These are phyloP conservation scores for Claviceps sp. DNA, from an alignment of 2,329 filamentous ascomycete genomes.

Conservation along the genomic window DNA sequence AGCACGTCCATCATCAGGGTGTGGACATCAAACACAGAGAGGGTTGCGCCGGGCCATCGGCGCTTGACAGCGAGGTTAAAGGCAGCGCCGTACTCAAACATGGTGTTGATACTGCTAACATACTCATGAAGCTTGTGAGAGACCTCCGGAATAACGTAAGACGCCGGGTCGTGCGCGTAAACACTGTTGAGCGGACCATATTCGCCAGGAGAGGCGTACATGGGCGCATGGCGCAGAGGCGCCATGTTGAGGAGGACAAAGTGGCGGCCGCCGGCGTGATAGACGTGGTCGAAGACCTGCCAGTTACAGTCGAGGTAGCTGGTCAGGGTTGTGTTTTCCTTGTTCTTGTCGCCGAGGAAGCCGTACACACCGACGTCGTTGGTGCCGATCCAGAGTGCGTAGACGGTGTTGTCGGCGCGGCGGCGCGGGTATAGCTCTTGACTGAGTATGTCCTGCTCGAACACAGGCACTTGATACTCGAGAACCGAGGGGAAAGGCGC, in stretches of 20 bases:
- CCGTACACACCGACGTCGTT: slow-evolving; percentile 59
- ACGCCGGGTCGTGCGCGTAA: slow-evolving; percentile 33
- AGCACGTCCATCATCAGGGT: slow-evolving; percentile 52
- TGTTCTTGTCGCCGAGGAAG: slow-evolving; percentile 53
- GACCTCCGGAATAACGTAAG: slow-evolving; percentile 33
- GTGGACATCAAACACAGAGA: slow-evolving; percentile 57
- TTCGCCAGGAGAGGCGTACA: slow-evolving; percentile 34
- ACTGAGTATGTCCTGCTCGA: slow-evolving; percentile 33
- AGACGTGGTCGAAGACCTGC: slow-evolving; percentile 46
- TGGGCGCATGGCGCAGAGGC: slow-evolving; percentile 53
- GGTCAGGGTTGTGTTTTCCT: slow-evolving; percentile 42
- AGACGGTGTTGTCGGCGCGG: slow-evolving; percentile 49
- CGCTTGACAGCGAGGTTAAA: slow-evolving; percentile 28
- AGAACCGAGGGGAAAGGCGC: slow-evolving; percentile 47
- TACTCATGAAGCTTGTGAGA: slow-evolving; percentile 32
- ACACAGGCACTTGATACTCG: slow-evolving; percentile 47
- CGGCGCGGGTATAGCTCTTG: slow-evolving; percentile 27
- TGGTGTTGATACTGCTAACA: slow-evolving; percentile 33
- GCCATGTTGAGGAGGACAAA: slow-evolving; percentile 61
- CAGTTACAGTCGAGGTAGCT: slow-evolving; percentile 59
- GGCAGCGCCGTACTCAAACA: slow-evolving; percentile 36
- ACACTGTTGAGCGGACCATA: slow-evolving; percentile 9
- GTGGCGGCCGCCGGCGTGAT: slow-evolving; percentile 51
- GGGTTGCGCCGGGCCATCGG: slow-evolving; percentile 42
- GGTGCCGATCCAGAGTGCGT: slow-evolving; percentile 68